phyloP scores from a whole-genome alignment of 192 early-diverging fungal genomes.

The Podila epicladia region DNA sequence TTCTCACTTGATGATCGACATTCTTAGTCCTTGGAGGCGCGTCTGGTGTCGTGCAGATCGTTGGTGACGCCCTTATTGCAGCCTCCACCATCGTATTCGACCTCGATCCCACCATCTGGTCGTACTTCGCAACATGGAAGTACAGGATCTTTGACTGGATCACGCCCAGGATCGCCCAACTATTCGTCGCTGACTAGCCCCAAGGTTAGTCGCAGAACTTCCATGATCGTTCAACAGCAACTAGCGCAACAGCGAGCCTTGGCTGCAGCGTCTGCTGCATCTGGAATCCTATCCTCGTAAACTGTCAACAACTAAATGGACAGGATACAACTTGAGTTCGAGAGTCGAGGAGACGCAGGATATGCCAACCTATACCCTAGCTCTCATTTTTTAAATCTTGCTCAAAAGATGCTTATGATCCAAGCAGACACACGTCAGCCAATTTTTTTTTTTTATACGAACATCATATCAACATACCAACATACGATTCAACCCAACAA shows the following conservation, averaged over 20 bases:
- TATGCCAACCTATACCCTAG: no score
- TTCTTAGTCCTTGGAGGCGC: conserved; percentile 70
- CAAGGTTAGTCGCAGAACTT: conserved; percentile 29
- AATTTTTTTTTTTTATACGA: no score
- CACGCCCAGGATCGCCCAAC: conserved; percentile 24
- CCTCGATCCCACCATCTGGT: conserved; percentile 35
- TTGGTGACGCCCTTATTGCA: conserved; percentile 78
- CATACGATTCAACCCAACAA: neutral
- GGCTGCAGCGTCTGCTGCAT: no score
- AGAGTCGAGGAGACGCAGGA: no score
- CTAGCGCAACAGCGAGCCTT: conserved; percentile 16
- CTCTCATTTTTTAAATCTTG: no score
- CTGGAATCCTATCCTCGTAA: no score
- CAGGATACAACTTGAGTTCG: no score
- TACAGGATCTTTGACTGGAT: neutral
- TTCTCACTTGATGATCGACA: no score
- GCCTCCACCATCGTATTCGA: conserved; percentile 61
- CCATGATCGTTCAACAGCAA: conserved; percentile 38
- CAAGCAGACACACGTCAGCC: no score
- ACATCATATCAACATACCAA: no score
- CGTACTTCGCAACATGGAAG: conserved; percentile 13
- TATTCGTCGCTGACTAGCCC: conserved; percentile 12
- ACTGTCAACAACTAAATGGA: no score
- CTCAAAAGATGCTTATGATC: no score
- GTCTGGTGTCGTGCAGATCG: conserved; percentile 76